A percentile compares a stretch with the other conserved stretches of the same genome.
phyloP scores from a whole-genome alignment of 2,329 filamentous ascomycete species.

The Sporothrix inflata region DNA sequence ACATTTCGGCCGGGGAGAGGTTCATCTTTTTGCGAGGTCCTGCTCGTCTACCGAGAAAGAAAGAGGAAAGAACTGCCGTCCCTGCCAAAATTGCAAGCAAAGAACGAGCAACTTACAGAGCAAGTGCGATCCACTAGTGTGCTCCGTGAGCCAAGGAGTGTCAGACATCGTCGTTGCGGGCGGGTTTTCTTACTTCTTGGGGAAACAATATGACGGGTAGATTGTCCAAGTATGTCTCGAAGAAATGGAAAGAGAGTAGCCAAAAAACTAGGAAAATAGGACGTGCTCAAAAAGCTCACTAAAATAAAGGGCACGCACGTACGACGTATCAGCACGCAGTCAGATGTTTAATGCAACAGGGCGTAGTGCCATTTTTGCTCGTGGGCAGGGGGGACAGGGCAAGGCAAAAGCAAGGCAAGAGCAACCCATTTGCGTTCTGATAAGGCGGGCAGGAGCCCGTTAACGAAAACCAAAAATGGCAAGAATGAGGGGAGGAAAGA shows the following conservation, averaged over 20 bases:
- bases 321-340: neutral
- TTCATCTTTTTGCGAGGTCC: neutral
- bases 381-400: neutral
- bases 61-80: neutral
- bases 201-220: neutral
- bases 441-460: neutral
- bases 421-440: neutral
- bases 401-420: neutral
- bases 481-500: neutral
- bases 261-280: neutral
- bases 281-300: neutral
- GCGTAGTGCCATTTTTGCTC: neutral
- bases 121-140: conserved; percentile 10
- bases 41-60: too few species aligned
- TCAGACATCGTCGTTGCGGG: neutral
- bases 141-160: neutral
- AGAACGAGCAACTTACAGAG: neutral
- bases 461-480: neutral
- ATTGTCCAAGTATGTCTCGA: neutral
- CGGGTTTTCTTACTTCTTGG: conserved; percentile 10
- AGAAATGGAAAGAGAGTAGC: neutral
- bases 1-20: neutral
- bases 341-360: conserved; percentile 3
- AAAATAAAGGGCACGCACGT: neutral
- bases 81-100: neutral